Conservation (phyloP, 2,329 filamentous ascomycete genomes). For the Atkinsonella hypoxylon region DNA sequence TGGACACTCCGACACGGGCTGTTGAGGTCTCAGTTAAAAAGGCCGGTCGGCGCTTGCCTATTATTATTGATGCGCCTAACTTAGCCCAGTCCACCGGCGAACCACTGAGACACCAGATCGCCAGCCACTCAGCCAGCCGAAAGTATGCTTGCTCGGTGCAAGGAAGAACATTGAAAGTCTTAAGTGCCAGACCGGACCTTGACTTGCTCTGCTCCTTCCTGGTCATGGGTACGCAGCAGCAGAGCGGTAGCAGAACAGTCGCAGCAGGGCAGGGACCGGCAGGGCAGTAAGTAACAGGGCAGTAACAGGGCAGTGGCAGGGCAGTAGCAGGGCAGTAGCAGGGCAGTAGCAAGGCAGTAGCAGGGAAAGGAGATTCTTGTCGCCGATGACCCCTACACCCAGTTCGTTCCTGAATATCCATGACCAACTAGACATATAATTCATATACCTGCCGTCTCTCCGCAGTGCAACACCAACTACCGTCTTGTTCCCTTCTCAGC, state of each 20-base stretch:
- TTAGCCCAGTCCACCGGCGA: neutral
- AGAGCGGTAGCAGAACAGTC: neutral
- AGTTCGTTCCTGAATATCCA: too few relatives aligned
- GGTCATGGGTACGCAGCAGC: neutral
- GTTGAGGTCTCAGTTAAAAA: too few relatives aligned
- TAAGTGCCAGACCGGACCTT: neutral
- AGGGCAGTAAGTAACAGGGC: too few relatives aligned
- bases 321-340: neutral
- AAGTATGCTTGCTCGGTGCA: conserved; percentile 1
- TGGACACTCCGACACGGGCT: too few relatives aligned
- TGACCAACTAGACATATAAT: too few relatives aligned
- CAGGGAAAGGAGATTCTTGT: neutral
- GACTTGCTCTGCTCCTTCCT: neutral
- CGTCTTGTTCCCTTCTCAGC: too few relatives aligned
- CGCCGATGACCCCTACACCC: too few relatives aligned
- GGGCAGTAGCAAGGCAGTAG: neutral
- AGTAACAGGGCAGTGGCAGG: neutral
- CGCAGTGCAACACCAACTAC: too few relatives aligned
- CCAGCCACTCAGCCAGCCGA: conserved; percentile 3
- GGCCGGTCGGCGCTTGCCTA: too few relatives aligned
- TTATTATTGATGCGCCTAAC: too few relatives aligned
- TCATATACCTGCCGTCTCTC: too few relatives aligned
- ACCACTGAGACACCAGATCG: conserved; percentile 4
- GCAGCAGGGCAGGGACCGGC: too few relatives aligned
- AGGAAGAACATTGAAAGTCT: neutral